Evolutionary conservation across 148 eudicot genomes (phyloP), one percentile per base, ranked within the genome.

Genomic region (Beta vulgaris): DNA sequence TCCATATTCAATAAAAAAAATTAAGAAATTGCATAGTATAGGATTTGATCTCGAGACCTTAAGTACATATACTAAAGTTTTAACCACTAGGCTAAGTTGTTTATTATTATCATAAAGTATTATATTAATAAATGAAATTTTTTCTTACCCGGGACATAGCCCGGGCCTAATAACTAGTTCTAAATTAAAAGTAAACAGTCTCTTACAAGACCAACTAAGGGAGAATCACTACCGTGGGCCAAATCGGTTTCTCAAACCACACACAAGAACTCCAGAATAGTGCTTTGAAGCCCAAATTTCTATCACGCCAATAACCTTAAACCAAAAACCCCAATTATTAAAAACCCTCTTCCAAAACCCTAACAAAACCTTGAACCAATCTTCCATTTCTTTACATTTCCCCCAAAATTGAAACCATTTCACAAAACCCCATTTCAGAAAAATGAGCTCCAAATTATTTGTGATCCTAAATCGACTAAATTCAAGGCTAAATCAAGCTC

Each of bases 391-490:
- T 4, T 8, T 26, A 71, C 6, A 51, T 43, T 32, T 49, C 23
- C 75, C 39, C 67, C 48, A 69, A 71, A n/a, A 75, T 35, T 26
- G 18, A 43, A 42, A 18, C 39, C 53, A 72, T 40, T 78, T 29
- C 11, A 5, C 37, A 29, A 32, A 63, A 40, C 69, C 54, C 49
- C 49, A 76, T 43, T 71, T 54, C 42, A 29, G 14, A 28, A 65
- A n/a, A 49, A 81, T 84, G 84, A 76, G 54, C 13, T 72, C 77
- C 34, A 77, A 74, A 36, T 44, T 84, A 6, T 58, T 58, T 7
- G n/a, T 26, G 21, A 59, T 79, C 34, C 32, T 76, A 18, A 80
- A 65, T 49, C 75, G 80, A 35, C 46, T 82, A n/a, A 80, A 61
- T 39, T 70, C 49, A 53, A 78, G 53, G 10, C 26, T 84, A 77